Evolutionary conservation across 768 basidiomycete genomes (phyloP).

Genomic region (Boletus reticulatus): DNA sequence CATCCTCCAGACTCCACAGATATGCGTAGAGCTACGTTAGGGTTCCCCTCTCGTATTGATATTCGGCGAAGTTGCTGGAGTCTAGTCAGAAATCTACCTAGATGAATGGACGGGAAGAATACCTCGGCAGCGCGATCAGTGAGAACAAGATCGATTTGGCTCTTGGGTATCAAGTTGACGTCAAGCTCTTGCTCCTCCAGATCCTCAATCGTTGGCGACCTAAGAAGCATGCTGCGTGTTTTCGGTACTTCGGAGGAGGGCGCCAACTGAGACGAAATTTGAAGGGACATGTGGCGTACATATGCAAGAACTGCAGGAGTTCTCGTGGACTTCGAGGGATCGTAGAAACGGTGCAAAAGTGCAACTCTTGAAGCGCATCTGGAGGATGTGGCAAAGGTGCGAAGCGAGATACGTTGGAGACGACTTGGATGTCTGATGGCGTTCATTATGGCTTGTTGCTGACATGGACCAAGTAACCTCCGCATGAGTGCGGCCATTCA

Average conservation of each 20-base stretch:
- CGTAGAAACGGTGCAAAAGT: not conserved
- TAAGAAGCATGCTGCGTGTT: constrained; percentile 46
- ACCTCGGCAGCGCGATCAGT: constrained; percentile 83
- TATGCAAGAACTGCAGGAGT: not conserved
- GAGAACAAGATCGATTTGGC: constrained; percentile 54
- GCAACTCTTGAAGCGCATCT: too few species aligned
- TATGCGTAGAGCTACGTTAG: constrained; percentile 70
- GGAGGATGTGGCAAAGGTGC: not conserved
- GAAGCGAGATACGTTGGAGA: not conserved
- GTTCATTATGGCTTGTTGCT: too few species aligned
- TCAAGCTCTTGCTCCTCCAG: constrained; percentile 63
- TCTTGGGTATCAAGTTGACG: constrained; percentile 52
- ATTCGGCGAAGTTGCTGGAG: constrained; percentile 73
- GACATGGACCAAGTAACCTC: too few species aligned
- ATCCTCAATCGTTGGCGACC: constrained; percentile 50
- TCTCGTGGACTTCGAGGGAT: not conserved
- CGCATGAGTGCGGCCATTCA: too few species aligned
- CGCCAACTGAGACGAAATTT: constrained; percentile 22
- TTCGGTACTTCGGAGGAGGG: constrained; percentile 41
- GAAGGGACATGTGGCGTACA: constrained; percentile 3
- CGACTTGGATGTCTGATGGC: too few species aligned
- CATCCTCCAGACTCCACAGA: constrained; percentile 93
- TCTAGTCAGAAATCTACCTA: not conserved
- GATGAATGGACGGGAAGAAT: constrained; percentile 29
- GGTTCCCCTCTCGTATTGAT: constrained; percentile 59